phyloP scores from a whole-genome alignment of 208 protist genomes.

The Trypanosoma cruzi region DNA sequence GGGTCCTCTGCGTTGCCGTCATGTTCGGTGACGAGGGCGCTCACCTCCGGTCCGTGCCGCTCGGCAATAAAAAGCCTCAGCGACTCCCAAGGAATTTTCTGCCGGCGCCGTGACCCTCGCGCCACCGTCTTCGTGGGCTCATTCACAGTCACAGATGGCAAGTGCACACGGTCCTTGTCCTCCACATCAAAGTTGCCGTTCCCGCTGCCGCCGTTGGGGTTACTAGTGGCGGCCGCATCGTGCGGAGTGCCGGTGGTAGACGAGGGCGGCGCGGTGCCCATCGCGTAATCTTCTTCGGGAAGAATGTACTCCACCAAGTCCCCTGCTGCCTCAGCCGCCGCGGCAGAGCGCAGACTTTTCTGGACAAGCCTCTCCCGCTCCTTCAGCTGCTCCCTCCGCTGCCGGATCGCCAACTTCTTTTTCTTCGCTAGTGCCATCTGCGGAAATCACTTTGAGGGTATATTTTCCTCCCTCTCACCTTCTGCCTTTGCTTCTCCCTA shows the following conservation, averaged over 20 bases:
- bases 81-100: constrained; percentile 62
- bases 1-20: constrained; percentile 97
- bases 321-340: constrained; percentile 27
- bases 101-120: constrained; percentile 31
- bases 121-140: constrained; percentile 1
- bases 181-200: not conserved
- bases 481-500: not conserved
- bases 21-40: constrained; percentile 95
- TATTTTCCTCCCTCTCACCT: not conserved
- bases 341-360: constrained; percentile 31
- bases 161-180: constrained; percentile 33
- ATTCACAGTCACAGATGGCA: constrained; percentile 26
- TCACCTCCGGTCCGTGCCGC: constrained; percentile 38
- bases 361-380: constrained; percentile 43
- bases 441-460: not conserved
- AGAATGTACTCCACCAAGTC: constrained; percentile 52
- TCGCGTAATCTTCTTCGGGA: constrained; percentile 23
- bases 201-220: not conserved
- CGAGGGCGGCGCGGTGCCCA: not conserved
- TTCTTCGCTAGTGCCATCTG: constrained; percentile 23
- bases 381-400: constrained; percentile 53
- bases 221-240: not conserved
- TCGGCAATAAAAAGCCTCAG: constrained; percentile 55
- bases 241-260: not conserved
- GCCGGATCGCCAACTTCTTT: constrained; percentile 28